Conservation (phyloP, 2,329 filamentous ascomycete species). For the Dactylellina drechsleri region DNA sequence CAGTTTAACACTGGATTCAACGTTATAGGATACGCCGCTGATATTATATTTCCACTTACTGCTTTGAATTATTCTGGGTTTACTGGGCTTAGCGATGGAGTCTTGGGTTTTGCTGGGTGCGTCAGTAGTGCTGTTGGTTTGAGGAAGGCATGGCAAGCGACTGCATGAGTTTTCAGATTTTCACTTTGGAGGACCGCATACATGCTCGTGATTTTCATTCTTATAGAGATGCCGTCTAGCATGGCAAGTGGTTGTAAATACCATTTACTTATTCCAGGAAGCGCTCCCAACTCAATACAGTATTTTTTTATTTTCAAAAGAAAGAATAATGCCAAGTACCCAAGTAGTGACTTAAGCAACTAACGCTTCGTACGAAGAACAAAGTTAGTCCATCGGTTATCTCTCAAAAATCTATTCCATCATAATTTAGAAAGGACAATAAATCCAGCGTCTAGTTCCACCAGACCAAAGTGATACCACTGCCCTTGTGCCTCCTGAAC, state of each 20-base stretch:
- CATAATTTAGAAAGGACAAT: too few relatives aligned
- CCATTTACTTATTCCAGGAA: background rate
- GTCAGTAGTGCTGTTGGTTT: constrained; percentile 49
- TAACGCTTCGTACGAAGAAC: background rate
- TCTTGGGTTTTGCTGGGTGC: constrained; percentile 49
- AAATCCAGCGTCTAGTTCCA: too few relatives aligned
- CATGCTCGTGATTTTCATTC: background rate
- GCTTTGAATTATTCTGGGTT: constrained; percentile 50
- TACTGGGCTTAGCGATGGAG: constrained; percentile 37
- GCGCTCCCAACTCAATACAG: background rate
- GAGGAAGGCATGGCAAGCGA: constrained; percentile 50
- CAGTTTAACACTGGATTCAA: constrained; percentile 33
- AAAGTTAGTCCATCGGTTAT: too few relatives aligned
- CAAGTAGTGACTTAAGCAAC: background rate
- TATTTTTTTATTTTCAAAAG: background rate
- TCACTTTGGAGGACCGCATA: background rate
- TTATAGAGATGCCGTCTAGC: background rate
- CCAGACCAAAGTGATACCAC: too few relatives aligned
- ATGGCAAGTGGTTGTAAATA: background rate
- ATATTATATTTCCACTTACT: constrained; percentile 43
- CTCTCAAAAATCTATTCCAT: too few relatives aligned
- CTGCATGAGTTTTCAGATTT: constrained; percentile 18
- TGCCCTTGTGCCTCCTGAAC: too few relatives aligned
- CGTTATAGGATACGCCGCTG: constrained; percentile 20
- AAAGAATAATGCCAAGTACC: background rate